Evolutionary conservation across 148 eudicot species (phyloP).

Genomic region (Silene conica): DNA sequence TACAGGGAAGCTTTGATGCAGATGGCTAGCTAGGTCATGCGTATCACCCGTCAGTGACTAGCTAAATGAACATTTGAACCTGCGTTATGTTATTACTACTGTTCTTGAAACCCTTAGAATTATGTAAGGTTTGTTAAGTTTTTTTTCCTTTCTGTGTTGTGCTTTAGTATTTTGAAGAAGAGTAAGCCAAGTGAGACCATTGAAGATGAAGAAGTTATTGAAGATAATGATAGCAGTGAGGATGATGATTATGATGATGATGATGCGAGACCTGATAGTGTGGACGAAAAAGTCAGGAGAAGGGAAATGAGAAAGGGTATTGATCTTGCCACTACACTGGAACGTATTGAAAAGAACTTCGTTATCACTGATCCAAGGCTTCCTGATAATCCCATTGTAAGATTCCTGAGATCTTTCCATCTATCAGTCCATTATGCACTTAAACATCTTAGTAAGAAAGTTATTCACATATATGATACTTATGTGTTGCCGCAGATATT

Average conservation of each 20-base stretch:
- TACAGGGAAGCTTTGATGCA: too few relatives aligned
- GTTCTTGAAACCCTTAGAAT: too few relatives aligned
- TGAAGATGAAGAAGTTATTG: constrained; percentile 31
- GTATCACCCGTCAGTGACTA: too few relatives aligned
- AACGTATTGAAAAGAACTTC: constrained; percentile 98
- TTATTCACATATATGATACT: neutral
- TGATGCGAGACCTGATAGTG: constrained; percentile 67
- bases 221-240: constrained; percentile 31
- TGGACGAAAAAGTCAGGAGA: constrained; percentile 87
- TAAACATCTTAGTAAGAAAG: neutral
- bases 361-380: constrained; percentile 98
- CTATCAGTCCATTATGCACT: neutral
- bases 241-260: constrained; percentile 41
- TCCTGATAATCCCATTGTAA: constrained; percentile 99
- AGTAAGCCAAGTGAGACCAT: constrained; percentile 36
- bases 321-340: constrained; percentile 97
- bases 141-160: constrained; percentile 3
- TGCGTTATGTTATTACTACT: too few relatives aligned
- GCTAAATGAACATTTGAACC: neutral
- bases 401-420: constrained; percentile 18
- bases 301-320: constrained; percentile 99
- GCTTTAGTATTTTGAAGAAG: constrained; percentile 72
- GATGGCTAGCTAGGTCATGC: too few relatives aligned
- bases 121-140: neutral
- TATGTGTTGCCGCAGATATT: constrained; percentile 51